These are phyloP conservation scores for Cyclanthera cordifolia DNA, from an alignment of 306 rosid genomes.

Conservation along the genomic window DNA sequence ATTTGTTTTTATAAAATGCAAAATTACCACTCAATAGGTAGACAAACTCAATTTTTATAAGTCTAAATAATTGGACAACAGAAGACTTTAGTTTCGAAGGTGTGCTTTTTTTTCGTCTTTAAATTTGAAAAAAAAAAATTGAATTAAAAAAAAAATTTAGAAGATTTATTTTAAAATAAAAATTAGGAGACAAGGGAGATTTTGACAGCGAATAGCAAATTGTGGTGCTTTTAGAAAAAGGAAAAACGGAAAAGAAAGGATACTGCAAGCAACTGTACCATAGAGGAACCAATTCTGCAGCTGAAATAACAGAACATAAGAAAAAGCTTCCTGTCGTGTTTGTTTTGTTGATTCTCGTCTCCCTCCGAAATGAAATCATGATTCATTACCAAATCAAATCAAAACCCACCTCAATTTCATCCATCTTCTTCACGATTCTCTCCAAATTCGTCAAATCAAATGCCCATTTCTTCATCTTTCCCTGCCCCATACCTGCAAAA, in stretches of 20 bases:
- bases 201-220: not conserved
- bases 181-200: too few relatives aligned
- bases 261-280: not conserved
- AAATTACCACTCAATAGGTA: too few relatives aligned
- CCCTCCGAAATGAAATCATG: not conserved
- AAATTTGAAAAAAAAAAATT: too few relatives aligned
- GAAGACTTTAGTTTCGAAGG: too few relatives aligned
- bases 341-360: conserved; percentile 7
- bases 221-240: not conserved
- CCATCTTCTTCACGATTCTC: not conserved
- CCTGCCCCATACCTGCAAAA: not conserved
- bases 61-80: too few relatives aligned
- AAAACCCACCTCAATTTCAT: not conserved
- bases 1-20: too few relatives aligned
- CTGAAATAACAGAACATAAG: conserved; percentile 5
- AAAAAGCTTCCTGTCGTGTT: not conserved
- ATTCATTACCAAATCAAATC: not conserved
- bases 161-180: not conserved
- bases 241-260: not conserved
- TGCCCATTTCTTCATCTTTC: not conserved
- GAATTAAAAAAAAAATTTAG: too few relatives aligned
- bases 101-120: too few relatives aligned
- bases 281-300: conserved; percentile 7
- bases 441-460: not conserved
- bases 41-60: too few relatives aligned